A percentile compares a stretch with the other conserved stretches of the same genome.
Evolutionary conservation across 78 protist genomes (phyloP).

Genomic region (Ministeria vibrans): DNA sequence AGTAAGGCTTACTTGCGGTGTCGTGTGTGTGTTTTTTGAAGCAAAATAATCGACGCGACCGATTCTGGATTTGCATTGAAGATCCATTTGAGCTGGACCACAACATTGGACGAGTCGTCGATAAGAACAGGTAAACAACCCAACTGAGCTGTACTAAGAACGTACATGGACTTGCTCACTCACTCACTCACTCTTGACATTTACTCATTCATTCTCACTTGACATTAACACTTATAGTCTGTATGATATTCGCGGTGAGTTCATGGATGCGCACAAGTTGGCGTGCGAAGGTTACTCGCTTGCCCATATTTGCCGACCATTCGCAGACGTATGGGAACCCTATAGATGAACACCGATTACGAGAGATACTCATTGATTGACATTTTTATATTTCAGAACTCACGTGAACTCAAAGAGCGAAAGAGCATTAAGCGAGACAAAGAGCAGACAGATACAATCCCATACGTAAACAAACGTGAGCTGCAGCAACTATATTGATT

Average conservation of each 20-base stretch:
- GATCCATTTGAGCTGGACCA: slow-evolving; percentile 39
- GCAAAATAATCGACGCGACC: not conserved
- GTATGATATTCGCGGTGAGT: slow-evolving; percentile 40
- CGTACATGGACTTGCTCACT: not conserved
- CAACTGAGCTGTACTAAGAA: not conserved
- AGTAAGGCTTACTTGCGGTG: not conserved
- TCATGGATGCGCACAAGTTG: slow-evolving; percentile 28
- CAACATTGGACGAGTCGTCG: slow-evolving; percentile 27
- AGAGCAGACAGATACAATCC: too few species aligned
- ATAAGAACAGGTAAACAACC: slow-evolving; percentile 21
- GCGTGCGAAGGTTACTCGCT: slow-evolving; percentile 8
- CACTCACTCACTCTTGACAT: not conserved
- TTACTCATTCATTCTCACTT: not conserved
- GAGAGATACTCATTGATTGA: too few species aligned
- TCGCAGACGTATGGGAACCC: too few species aligned
- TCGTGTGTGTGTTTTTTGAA: not conserved
- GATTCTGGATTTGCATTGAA: slow-evolving; percentile 35
- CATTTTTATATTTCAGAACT: too few species aligned
- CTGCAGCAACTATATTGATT: too few species aligned
- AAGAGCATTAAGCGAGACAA: too few species aligned
- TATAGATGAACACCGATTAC: too few species aligned
- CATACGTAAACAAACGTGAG: too few species aligned
- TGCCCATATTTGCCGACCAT: not conserved
- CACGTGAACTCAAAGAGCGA: too few species aligned
- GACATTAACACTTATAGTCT: not conserved